These are phyloP conservation scores for Schizonepeta tenuifolia DNA, from an alignment of 257 asterid genomes.

Conservation along the genomic window DNA sequence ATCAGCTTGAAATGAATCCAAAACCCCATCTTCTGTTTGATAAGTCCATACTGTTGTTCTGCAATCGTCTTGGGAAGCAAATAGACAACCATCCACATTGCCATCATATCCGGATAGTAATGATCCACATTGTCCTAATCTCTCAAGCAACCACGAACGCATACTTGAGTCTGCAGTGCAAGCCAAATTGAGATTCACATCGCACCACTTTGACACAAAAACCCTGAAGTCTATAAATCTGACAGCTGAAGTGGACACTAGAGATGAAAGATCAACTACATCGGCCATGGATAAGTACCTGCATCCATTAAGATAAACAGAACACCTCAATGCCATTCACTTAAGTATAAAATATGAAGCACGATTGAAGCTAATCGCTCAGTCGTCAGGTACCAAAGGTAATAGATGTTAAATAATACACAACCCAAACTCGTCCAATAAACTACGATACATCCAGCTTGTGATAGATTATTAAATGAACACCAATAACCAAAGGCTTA, in stretches of 20 bases:
- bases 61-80: constrained; percentile 77
- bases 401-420: too few relatives aligned
- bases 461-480: too few relatives aligned
- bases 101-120: constrained; percentile 66
- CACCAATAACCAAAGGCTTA: too few relatives aligned
- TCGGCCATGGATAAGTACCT: constrained; percentile 90
- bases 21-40: constrained; percentile 59
- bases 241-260: constrained; percentile 54
- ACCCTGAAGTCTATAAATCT: constrained; percentile 73
- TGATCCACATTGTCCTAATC: constrained; percentile 72
- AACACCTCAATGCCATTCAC: constrained; percentile 7
- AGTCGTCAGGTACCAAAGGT: too few relatives aligned
- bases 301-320: constrained; percentile 35
- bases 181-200: constrained; percentile 49
- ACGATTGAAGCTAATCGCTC: too few relatives aligned
- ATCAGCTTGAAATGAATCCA: constrained; percentile 86
- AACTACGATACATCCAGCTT: too few relatives aligned
- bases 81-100: constrained; percentile 54
- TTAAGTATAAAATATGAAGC: too few relatives aligned
- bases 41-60: constrained; percentile 87
- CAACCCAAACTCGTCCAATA: too few relatives aligned
- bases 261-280: constrained; percentile 65
- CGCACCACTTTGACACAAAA: constrained; percentile 76
- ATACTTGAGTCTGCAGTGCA: constrained; percentile 45
- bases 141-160: constrained; percentile 40